Conservation (phyloP, 345 rosid genomes). For the Ailanthus altissimus region DNA sequence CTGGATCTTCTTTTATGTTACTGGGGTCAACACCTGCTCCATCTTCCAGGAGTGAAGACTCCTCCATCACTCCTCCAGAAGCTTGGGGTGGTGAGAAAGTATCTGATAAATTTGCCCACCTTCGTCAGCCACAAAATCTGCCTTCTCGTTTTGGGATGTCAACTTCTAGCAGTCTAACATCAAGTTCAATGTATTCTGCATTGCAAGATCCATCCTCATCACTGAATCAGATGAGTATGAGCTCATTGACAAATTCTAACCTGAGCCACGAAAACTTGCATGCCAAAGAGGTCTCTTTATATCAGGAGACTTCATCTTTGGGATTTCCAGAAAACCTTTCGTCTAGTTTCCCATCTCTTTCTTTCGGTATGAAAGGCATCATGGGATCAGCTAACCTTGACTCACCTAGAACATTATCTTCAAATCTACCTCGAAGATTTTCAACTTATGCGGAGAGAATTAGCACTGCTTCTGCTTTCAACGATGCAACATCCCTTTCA, state of each 20-base stretch:
- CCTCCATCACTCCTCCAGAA: slow-evolving; percentile 92
- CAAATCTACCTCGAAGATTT: slow-evolving; percentile 57
- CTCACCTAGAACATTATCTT: slow-evolving; percentile 49
- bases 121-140: slow-evolving; percentile 49
- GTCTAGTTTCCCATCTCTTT: slow-evolving; percentile 51
- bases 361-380: slow-evolving; percentile 47
- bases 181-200: slow-evolving; percentile 67
- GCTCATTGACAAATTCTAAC: slow-evolving; percentile 43
- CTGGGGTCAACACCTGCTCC: slow-evolving; percentile 61
- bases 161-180: slow-evolving; percentile 54
- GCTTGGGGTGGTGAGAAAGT: slow-evolving; percentile 98
- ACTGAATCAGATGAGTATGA: slow-evolving; percentile 47
- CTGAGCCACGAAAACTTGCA: slow-evolving; percentile 46
- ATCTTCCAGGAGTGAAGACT: slow-evolving; percentile 69
- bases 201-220: slow-evolving; percentile 63
- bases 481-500: slow-evolving; percentile 58
- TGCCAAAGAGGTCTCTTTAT: slow-evolving; percentile 50
- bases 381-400: slow-evolving; percentile 52
- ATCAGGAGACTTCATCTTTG: slow-evolving; percentile 47
- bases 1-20: slow-evolving; percentile 40
- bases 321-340: slow-evolving; percentile 57
- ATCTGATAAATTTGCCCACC: slow-evolving; percentile 60
- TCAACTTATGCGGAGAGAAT: slow-evolving; percentile 88
- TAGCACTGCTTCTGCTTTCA: slow-evolving; percentile 75
- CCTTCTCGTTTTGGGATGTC: slow-evolving; percentile 64